Conservation (phyloP, 495 filamentous ascomycete species). For the Clohesyomyces aquaticus region DNA sequence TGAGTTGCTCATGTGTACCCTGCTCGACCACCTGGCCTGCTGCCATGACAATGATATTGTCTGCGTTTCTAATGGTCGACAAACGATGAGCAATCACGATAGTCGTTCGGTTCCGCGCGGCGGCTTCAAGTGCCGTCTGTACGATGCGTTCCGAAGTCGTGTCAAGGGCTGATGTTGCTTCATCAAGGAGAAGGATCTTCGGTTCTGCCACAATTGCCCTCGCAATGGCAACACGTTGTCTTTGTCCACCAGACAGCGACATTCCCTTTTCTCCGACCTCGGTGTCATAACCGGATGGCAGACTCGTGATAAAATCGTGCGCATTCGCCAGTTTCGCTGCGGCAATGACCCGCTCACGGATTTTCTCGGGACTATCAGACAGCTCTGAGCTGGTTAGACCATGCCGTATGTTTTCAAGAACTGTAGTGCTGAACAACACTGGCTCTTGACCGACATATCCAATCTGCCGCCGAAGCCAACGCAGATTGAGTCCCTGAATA, state of each 20-base stretch:
- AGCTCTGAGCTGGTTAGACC: slow-evolving; percentile 79
- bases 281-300: slow-evolving; percentile 89
- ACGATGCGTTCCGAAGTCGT: slow-evolving; percentile 94
- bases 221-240: slow-evolving; percentile 87
- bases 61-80: slow-evolving; percentile 87
- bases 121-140: slow-evolving; percentile 85
- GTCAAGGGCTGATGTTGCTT: slow-evolving; percentile 90
- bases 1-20: slow-evolving; percentile 73
- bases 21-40: slow-evolving; percentile 82
- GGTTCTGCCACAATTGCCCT: slow-evolving; percentile 89
- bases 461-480: slow-evolving; percentile 89
- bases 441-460: slow-evolving; percentile 86
- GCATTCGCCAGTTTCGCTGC: slow-evolving; percentile 90
- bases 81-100: slow-evolving; percentile 94
- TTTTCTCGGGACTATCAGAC: neutral
- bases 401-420: slow-evolving; percentile 81
- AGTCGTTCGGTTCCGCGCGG: slow-evolving; percentile 83
- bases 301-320: slow-evolving; percentile 77
- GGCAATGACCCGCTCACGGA: slow-evolving; percentile 61
- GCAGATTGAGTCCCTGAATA: slow-evolving; percentile 76
- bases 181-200: slow-evolving; percentile 88
- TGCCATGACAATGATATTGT: slow-evolving; percentile 93
- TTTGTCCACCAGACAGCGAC: slow-evolving; percentile 88
- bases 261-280: slow-evolving; percentile 94
- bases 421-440: slow-evolving; percentile 78